phyloP scores from a whole-genome alignment of 768 basidiomycete genomes.

The Phlebiopsis flavidoalba region DNA sequence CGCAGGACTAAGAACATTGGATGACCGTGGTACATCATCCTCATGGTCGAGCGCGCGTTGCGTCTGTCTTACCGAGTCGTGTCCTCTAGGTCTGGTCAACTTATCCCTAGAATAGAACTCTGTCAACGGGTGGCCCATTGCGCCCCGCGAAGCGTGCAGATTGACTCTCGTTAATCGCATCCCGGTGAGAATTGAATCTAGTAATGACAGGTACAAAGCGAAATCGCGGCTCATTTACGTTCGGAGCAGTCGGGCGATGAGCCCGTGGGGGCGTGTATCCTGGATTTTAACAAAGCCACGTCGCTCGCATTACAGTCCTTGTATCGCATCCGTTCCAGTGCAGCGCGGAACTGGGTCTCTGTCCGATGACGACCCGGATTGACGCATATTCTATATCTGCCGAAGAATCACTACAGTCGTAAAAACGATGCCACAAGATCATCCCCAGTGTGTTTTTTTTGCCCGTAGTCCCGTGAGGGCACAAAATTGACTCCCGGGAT shows the following conservation, averaged over 20 bases:
- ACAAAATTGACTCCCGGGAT: too few species aligned
- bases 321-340: constrained; percentile 34
- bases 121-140: too few species aligned
- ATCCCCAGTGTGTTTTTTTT: constrained; percentile 7
- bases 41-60: neutral
- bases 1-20: neutral
- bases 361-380: neutral
- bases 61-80: neutral
- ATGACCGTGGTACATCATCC: neutral
- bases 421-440: constrained; percentile 16
- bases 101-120: constrained; percentile 21
- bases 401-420: constrained; percentile 15
- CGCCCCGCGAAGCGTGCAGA: too few species aligned
- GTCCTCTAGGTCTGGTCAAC: neutral
- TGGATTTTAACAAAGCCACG: constrained; percentile 27
- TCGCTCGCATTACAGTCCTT: constrained; percentile 35
- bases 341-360: constrained; percentile 26
- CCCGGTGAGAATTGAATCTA: constrained; percentile 30
- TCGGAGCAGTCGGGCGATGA: constrained; percentile 8
- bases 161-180: constrained; percentile 28
- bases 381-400: constrained; percentile 18
- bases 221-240: constrained; percentile 15
- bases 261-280: constrained; percentile 16
- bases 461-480: too few species aligned
- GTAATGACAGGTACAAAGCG: constrained; percentile 36